These are phyloP conservation scores for Leucocoprinus sp. DNA, from an alignment of 768 basidiomycete species.

Conservation along the genomic window DNA sequence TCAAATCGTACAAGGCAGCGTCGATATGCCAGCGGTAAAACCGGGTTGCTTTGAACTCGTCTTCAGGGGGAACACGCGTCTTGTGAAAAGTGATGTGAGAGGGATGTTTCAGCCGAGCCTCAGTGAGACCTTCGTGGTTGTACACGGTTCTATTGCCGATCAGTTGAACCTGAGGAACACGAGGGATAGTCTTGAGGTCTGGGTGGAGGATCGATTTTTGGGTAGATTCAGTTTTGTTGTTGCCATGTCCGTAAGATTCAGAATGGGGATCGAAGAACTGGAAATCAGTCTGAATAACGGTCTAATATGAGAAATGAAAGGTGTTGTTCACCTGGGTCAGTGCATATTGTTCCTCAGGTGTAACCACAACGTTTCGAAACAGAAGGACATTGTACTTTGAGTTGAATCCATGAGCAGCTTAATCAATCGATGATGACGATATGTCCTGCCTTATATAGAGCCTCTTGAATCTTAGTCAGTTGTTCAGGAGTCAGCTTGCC, in stretches of 20 bases:
- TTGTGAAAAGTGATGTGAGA: conserved; percentile 83
- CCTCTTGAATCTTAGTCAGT: conserved; percentile 54
- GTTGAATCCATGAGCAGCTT: background rate
- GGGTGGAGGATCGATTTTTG: conserved; percentile 75
- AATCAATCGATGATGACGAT: conserved; percentile 7
- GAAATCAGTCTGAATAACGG: background rate
- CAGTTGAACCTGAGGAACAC: conserved; percentile 80
- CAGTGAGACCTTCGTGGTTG: conserved; percentile 72
- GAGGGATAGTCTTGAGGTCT: conserved; percentile 81
- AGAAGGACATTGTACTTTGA: conserved; percentile 60
- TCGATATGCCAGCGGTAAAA: conserved; percentile 93
- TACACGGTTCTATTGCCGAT: conserved; percentile 82
- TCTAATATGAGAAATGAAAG: background rate
- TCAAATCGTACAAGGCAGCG: conserved; percentile 68
- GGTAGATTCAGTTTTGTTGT: conserved; percentile 68
- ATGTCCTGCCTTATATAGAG: conserved; percentile 80
- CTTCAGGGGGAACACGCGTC: conserved; percentile 59
- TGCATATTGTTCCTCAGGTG: conserved; percentile 76
- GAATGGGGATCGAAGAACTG: conserved; percentile 48
- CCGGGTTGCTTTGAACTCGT: conserved; percentile 67
- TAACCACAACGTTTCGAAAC: conserved; percentile 59
- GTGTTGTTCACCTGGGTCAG: conserved; percentile 55
- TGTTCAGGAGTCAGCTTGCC: conserved; percentile 50
- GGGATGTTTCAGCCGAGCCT: conserved; percentile 79
- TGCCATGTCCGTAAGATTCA: conserved; percentile 72